Evolutionary conservation across 768 basidiomycete genomes (phyloP), one percentile per base, ranked within the genome.

Genomic region (Leucocoprinus leucothites): DNA sequence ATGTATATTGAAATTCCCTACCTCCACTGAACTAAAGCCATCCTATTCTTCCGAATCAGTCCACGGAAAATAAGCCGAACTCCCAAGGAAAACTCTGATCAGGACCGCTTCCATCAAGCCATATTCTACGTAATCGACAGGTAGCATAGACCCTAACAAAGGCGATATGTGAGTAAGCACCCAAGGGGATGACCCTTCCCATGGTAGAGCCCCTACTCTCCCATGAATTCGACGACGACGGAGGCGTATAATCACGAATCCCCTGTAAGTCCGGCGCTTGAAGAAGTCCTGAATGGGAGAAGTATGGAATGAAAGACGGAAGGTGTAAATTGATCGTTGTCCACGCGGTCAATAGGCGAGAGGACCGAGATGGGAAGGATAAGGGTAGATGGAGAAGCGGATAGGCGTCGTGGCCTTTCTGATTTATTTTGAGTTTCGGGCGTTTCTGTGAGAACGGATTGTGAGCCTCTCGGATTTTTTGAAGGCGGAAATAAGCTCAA

Each of bases 141-240:
- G 80, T 89, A 21, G 89, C 88, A 65, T 90, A 86, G 43, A 92
- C 78, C 66, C 85, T 87, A 60, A 91, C 73, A 62, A 82, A 87
- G n/a, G 82, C 77, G 45, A 86, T 75, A 72, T 87, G 82, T 0
- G 86, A 82, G 64, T 82, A 88, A 46, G 36, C n/a, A 13, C 45
- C 45, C 1, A 16, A 24, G 8, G 45, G 45, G 5, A 28, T 8
- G 19, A 26, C 25, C n/a, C n/a, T n/a, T n/a, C n/a, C n/a, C n/a
- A n/a, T n/a, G 25, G 24, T 26, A 24, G 24, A 6, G 13, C 31
- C 22, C 24, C 3, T 16, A 28, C 25, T 34, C 31, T 5, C 16
- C 8, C 7, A 14, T 41, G 40, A 19, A n/a, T 41, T 41, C 8
- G 14, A n/a, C 18, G n/a, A n/a, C 16, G 7, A 14, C 8, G 35